Conservation (phyloP, 805 yeast genomes). For the Metschnikowia anglica region DNA sequence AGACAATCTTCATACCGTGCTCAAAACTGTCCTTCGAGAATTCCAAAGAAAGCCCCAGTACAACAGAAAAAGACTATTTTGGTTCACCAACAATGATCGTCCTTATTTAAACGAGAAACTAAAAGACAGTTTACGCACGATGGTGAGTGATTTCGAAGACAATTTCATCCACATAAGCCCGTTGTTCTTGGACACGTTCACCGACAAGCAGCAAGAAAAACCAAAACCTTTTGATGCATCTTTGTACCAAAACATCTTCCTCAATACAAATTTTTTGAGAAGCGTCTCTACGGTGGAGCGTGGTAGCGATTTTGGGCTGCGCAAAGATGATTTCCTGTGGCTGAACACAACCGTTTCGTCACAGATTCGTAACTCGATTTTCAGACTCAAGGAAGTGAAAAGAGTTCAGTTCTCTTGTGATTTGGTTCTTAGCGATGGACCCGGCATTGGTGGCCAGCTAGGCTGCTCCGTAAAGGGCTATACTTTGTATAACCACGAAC, state of each 20-base stretch:
- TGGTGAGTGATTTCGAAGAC: constrained; percentile 60
- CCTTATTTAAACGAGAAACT: constrained; percentile 53
- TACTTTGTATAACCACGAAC: constrained; percentile 57
- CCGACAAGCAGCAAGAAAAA: constrained; percentile 11
- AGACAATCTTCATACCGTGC: constrained; percentile 36
- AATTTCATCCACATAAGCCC: constrained; percentile 58
- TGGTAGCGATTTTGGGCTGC: constrained; percentile 14
- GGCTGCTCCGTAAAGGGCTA: constrained; percentile 72
- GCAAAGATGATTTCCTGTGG: constrained; percentile 2
- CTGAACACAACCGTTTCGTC: constrained; percentile 15
- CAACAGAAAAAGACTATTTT: constrained; percentile 58
- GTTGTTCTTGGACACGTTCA: constrained; percentile 45
- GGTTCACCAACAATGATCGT: constrained; percentile 72
- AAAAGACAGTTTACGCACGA: constrained; percentile 51
- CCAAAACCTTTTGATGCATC: constrained; percentile 34
- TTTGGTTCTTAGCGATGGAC: constrained; percentile 52
- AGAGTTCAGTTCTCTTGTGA: constrained; percentile 64
- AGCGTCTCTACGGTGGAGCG: constrained; percentile 11
- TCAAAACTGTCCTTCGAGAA: constrained; percentile 55
- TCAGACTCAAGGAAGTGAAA: constrained; percentile 58
- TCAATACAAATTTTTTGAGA: constrained; percentile 45
- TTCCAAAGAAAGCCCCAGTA: constrained; percentile 47
- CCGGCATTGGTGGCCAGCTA: constrained; percentile 37
- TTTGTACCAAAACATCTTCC: constrained; percentile 56
- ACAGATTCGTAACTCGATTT: constrained; percentile 48